phyloP scores from a whole-genome alignment of 352 stramenopile genomes.

The Globisporangium viniferum region DNA sequence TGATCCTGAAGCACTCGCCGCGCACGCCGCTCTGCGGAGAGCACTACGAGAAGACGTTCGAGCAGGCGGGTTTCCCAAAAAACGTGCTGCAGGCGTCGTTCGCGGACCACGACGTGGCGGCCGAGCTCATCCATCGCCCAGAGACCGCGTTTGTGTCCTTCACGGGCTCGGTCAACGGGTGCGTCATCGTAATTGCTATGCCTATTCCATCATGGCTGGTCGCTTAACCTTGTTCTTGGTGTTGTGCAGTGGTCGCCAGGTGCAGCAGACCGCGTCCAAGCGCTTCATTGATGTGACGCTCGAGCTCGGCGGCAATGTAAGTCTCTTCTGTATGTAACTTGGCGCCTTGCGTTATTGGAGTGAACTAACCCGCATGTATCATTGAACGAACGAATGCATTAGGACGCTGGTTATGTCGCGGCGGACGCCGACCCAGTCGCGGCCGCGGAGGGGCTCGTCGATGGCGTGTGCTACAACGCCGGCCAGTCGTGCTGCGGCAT shows the following conservation, averaged over 20 bases:
- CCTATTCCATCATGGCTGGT: constrained; percentile 4
- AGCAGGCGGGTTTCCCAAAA: constrained; percentile 57
- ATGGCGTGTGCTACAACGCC: constrained; percentile 82
- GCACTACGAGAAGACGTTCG: constrained; percentile 74
- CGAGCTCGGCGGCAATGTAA: constrained; percentile 80
- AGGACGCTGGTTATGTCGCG: constrained; percentile 78
- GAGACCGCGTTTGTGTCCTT: constrained; percentile 82
- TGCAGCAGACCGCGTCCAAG: constrained; percentile 49
- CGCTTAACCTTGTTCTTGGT: not conserved
- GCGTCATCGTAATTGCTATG: not conserved
- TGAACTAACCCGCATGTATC: not conserved
- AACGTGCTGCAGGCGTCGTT: constrained; percentile 67
- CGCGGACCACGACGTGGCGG: constrained; percentile 59
- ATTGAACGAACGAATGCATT: not conserved
- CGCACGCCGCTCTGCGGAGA: constrained; percentile 73
- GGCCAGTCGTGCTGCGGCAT: constrained; percentile 83
- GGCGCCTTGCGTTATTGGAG: not conserved
- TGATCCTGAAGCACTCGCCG: constrained; percentile 80
- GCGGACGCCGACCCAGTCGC: constrained; percentile 59
- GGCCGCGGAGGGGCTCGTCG: constrained; percentile 67
- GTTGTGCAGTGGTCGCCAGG: constrained; percentile 51
- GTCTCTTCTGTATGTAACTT: not conserved
- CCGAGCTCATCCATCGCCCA: constrained; percentile 62
- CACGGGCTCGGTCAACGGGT: constrained; percentile 79
- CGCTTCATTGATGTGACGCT: constrained; percentile 80